Evolutionary conservation across 2,329 filamentous ascomycete genomes (phyloP), one percentile per base, ranked within the genome.

Genomic region (Chrysoporthe austroafricana): DNA sequence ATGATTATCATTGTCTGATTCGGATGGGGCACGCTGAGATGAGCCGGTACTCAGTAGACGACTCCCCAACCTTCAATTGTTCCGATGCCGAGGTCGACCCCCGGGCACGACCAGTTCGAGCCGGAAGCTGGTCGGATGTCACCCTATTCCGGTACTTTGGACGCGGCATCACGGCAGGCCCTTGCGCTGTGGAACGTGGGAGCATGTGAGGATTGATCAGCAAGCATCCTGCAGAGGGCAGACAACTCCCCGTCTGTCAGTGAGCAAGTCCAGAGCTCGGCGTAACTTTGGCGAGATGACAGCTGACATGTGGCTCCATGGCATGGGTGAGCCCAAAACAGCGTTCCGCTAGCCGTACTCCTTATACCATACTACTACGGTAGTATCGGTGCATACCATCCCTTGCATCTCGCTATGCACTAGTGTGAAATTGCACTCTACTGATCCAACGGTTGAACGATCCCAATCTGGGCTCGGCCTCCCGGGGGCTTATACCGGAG

Each of bases 61-160:
- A 43, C 11, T 1, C 26, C 36, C 36, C 36, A 60, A 44, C 36
- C n/a, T 26, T 26, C 39, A 42, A 60, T 42, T 60, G 50, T 42
- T 59, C 57, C 39, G 36, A 44, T 21, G 39, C 57, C 57, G 57
- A 60, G 57, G 57, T 42, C 39, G 36, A 60, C n/a, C 4, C 57
- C 36, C 1, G 5, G 4, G 8, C 39, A 2, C 56, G 32, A 39
- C 9, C 18, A 14, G 36, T 11, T 5, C 18, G 2, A 4, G 4
- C 18, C n/a, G 18, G n/a, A 2, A 14, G 14, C 36, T 39, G 36
- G 36, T 39, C 36, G 6, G 36, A 39, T 39, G 36, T 39, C 36
- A 39, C 36, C 5, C 36, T 39, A 52, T 21, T 52, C 44, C 6
- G 26, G 48, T 26, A 48, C 46, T 48, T 26, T 21, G n/a, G 21